Percentiles rank a stretch among this genome's conserved stretches.
These are phyloP conservation scores for Elsinoe necatrix DNA, from an alignment of 2,329 filamentous ascomycete genomes.

Conservation along the genomic window DNA sequence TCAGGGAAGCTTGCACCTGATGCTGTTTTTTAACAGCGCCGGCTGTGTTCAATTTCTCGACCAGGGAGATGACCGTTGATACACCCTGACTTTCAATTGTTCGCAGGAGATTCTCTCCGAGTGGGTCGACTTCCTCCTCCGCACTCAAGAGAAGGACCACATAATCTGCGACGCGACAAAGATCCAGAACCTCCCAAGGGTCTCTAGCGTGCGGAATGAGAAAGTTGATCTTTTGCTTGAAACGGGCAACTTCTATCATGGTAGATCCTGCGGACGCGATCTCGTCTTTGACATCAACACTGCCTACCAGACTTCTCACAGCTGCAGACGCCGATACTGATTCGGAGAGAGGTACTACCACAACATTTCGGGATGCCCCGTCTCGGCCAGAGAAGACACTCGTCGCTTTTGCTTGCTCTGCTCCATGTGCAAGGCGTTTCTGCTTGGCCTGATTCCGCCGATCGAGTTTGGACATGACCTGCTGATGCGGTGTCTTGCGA, in stretches of 20 bases:
- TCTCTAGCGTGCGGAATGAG: slow-evolving; percentile 64
- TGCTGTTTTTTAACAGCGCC: slow-evolving; percentile 71
- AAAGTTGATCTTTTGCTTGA: slow-evolving; percentile 92
- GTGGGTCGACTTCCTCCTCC: slow-evolving; percentile 70
- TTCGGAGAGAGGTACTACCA: slow-evolving; percentile 72
- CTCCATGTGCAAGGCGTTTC: slow-evolving; percentile 72
- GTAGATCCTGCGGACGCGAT: slow-evolving; percentile 47
- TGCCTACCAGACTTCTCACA: slow-evolving; percentile 62
- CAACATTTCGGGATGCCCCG: slow-evolving; percentile 79
- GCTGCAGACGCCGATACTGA: slow-evolving; percentile 61
- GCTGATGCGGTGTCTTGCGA: slow-evolving; percentile 86
- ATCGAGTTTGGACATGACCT: slow-evolving; percentile 95
- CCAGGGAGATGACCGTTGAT: slow-evolving; percentile 80
- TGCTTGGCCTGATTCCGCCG: slow-evolving; percentile 92
- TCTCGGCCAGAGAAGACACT: slow-evolving; percentile 80
- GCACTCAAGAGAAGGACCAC: slow-evolving; percentile 79
- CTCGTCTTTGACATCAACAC: slow-evolving; percentile 67
- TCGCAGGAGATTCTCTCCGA: slow-evolving; percentile 77
- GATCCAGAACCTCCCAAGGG: slow-evolving; percentile 70
- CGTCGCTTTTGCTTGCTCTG: slow-evolving; percentile 68
- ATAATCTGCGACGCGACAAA: slow-evolving; percentile 81
- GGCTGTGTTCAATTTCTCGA: slow-evolving; percentile 62
- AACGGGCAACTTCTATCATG: slow-evolving; percentile 70
- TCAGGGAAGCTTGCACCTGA: slow-evolving; percentile 71
- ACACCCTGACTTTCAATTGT: slow-evolving; percentile 90